Conservation (phyloP, 2,329 filamentous ascomycete species). For the Diaporthe citri region DNA sequence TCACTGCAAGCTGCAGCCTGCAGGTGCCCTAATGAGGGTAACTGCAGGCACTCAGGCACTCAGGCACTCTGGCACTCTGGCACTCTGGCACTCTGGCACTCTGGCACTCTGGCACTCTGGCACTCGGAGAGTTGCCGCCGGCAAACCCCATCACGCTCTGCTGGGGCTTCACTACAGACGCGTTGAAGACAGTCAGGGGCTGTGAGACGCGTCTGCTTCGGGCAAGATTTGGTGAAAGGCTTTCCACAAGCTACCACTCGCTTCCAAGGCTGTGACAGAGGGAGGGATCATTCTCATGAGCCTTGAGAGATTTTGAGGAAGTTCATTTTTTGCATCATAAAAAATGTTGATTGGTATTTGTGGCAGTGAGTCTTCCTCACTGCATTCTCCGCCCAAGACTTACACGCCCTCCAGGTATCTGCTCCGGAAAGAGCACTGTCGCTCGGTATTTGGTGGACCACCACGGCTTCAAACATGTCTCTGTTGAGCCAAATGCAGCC, state of each 20-base stretch:
- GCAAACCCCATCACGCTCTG: constrained; percentile 4
- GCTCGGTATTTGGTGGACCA: constrained; percentile 88
- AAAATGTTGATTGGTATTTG: constrained; percentile 83
- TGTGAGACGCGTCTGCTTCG: constrained; percentile 14
- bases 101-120: background rate
- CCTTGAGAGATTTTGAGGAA: background rate
- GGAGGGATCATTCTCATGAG: background rate
- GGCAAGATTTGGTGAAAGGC: constrained; percentile 2
- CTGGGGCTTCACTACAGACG: constrained; percentile 11
- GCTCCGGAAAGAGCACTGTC: constrained; percentile 91
- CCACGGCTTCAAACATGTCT: constrained; percentile 78
- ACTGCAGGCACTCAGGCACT: constrained; percentile 1
- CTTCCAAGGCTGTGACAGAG: background rate
- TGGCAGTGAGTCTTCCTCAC: constrained; percentile 66
- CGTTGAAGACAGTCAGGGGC: constrained; percentile 2
- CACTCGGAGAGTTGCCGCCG: constrained; percentile 11
- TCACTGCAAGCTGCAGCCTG: constrained; percentile 18
- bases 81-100: background rate
- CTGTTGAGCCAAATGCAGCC: constrained; percentile 25
- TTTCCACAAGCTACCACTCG: background rate
- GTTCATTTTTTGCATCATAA: background rate
- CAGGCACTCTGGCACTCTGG: background rate
- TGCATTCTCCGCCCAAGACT: constrained; percentile 30
- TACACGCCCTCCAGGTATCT: constrained; percentile 75
- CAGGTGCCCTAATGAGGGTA: background rate